These are phyloP conservation scores for Chlorella sp. DNA, from an alignment of 139 green algal species.

Conservation along the genomic window DNA sequence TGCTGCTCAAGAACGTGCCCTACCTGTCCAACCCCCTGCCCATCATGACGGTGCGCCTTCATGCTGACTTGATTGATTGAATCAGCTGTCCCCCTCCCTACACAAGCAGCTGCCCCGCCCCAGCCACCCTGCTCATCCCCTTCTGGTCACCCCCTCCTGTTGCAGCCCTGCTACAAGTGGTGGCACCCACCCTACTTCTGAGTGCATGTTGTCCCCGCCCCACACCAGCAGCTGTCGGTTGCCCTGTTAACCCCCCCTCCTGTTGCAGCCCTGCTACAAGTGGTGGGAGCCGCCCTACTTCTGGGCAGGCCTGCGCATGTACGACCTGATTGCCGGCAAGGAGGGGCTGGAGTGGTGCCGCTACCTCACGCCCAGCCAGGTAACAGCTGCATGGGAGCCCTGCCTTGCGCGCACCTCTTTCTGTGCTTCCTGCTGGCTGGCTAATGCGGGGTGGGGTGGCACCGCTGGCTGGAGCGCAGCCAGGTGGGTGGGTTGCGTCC, in stretches of 20 bases:
- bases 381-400: neutral
- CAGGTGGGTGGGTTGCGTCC: neutral
- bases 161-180: neutral
- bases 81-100: no score
- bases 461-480: conserved; percentile 66
- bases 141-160: no score
- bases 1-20: conserved; percentile 87
- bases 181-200: neutral
- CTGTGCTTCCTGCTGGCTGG: neutral
- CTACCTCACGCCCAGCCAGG: conserved; percentile 74
- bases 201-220: no score
- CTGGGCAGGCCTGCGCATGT: conserved; percentile 94
- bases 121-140: no score
- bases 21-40: conserved; percentile 82
- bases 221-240: no score
- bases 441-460: conserved; percentile 20
- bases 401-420: conserved; percentile 49
- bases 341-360: conserved; percentile 80
- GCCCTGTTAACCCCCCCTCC: no score
- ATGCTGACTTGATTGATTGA: no score
- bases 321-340: conserved; percentile 91
- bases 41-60: conserved; percentile 87
- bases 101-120: neutral
- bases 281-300: conserved; percentile 99
- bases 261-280: conserved; percentile 94